Base-by-base conservation (phyloP, 331 rosid genomes). In the Quercus tomentella region DNA sequence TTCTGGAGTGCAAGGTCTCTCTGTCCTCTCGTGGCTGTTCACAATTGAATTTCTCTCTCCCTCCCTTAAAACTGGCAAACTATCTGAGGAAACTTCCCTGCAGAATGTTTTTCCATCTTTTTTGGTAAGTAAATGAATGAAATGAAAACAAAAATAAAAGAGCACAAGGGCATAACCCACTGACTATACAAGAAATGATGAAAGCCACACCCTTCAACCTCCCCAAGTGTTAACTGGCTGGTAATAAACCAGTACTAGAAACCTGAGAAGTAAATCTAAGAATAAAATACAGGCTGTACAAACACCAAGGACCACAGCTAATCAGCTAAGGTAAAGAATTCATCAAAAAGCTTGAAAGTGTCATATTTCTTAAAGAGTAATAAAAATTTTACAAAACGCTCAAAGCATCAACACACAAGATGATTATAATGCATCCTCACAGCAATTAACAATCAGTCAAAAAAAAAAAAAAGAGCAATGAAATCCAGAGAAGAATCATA, bases 71-170 rank as follows among this genome's bases (percentile, higher is more conserved):
- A 56, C 72, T 74, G 56, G 88, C 75, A 84, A 81, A 84, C 82
- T 70, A 74, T 71, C 66, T 31, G 89, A 80, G 78, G 52, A 54
- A 65, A 72, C 74, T 76, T 80, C 78, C 84, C 95, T 92, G 77
- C 35, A 57, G 22, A 43, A 49, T 73, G 76, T 52, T 56, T 31
- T 70, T 76, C 63, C 76, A 57, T 62, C 52, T 56, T 82, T 54
- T 60, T 41, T 22, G 58, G 23, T 49, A 68, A 41, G 83, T 51
- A 73, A 23, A 74, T 35, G 49, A 21, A 35, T 30, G 28, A 21
- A 30, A 73, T 73, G 74, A 76, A 77, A 73, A 30, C 49, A 51
- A 77, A 55, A 54, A 5, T 8, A 6, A 33, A 30, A 28, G 22
- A 28, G 26, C 51, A 66, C 3, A 33, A 23, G 65, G 2, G 5